Conservation (phyloP, 1,284 basidiomycete species). For the Cutaneotrichosporon arboriforme region DNA sequence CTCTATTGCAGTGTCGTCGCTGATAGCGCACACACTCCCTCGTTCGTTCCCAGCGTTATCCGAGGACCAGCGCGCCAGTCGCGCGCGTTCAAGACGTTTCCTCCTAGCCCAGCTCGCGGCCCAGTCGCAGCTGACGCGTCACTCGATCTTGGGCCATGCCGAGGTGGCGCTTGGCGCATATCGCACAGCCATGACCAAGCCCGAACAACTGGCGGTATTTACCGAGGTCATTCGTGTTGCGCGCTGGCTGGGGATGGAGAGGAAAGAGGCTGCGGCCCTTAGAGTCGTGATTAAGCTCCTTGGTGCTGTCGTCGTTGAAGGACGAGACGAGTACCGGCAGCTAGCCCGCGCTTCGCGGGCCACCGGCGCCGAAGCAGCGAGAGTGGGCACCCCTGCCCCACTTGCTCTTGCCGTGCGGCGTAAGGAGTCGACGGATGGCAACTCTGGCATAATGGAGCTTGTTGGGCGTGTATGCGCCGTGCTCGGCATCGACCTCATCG, state of each 20-base stretch:
- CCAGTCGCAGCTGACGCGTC: constrained; percentile 63
- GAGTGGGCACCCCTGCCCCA: background rate
- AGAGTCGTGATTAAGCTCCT: constrained; percentile 74
- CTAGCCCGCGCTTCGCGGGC: background rate
- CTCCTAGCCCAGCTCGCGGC: constrained; percentile 57
- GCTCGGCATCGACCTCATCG: constrained; percentile 26
- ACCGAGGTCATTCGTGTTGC: constrained; percentile 68
- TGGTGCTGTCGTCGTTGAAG: constrained; percentile 65
- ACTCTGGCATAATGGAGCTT: constrained; percentile 66
- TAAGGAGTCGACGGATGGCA: constrained; percentile 68
- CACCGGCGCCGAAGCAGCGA: background rate
- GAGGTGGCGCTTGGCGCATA: constrained; percentile 74
- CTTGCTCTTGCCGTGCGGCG: constrained; percentile 54
- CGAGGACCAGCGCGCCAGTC: constrained; percentile 12
- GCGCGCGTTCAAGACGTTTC: constrained; percentile 48
- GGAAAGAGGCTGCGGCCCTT: constrained; percentile 80
- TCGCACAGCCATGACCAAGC: constrained; percentile 69
- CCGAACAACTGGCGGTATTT: constrained; percentile 66
- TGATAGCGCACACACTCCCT: constrained; percentile 59
- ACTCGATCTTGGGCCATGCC: constrained; percentile 60
- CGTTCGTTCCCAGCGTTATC: constrained; percentile 43
- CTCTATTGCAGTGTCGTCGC: constrained; percentile 65
- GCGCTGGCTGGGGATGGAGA: constrained; percentile 66
- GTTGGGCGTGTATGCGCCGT: constrained; percentile 67
- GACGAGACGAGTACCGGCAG: constrained; percentile 28